Evolutionary conservation across 345 rosid species (phyloP).

Genomic region (Aegle marmelos): DNA sequence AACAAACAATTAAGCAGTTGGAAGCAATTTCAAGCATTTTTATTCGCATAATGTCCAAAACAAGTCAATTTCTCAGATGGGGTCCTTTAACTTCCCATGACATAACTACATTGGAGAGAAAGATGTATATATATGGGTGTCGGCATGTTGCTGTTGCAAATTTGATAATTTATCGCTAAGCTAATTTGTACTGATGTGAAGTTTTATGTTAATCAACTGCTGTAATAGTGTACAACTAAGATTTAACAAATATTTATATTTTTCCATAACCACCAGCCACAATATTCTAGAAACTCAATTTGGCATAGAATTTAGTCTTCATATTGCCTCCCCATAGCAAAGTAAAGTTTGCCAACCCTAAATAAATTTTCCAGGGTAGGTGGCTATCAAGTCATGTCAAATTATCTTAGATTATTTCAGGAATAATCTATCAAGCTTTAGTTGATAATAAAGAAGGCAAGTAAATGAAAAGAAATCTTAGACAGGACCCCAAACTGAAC

Average conservation of each 20-base stretch:
- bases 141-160: slow-evolving; percentile 2
- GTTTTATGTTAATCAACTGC: no score
- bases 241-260: no score
- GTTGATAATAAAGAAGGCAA: background rate
- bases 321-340: slow-evolving; percentile 5
- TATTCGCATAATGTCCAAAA: background rate
- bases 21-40: slow-evolving; percentile 5
- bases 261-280: no score
- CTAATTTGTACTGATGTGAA: no score
- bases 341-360: background rate
- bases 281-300: no score
- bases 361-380: background rate
- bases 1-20: background rate
- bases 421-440: background rate
- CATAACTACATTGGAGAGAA: background rate
- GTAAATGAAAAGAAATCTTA: background rate
- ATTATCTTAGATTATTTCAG: background rate
- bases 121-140: background rate
- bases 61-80: slow-evolving; percentile 18
- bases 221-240: no score
- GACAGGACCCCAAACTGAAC: background rate
- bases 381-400: background rate
- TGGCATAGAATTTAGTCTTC: no score
- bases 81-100: slow-evolving; percentile 15
- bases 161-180: no score